Conservation (phyloP, 768 basidiomycete genomes). For the Tricholoma matsutake region DNA sequence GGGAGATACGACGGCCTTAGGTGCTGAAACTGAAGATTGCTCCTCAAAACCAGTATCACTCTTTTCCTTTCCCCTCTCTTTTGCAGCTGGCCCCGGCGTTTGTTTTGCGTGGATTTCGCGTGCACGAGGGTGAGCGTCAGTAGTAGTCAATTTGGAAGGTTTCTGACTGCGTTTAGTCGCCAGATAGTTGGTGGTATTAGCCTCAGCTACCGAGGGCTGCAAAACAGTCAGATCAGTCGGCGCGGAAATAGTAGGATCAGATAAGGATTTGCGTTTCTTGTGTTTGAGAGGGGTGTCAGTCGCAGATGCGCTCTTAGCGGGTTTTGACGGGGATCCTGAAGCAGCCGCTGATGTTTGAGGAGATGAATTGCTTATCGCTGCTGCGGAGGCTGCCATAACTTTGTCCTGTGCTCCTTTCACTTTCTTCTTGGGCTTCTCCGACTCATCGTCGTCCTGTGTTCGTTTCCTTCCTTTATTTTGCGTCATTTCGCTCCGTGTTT, state of each 20-base stretch:
- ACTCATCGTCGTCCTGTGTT: conserved; percentile 27
- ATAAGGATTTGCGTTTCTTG: conserved; percentile 17
- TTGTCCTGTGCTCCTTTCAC: conserved; percentile 28
- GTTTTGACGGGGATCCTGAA: conserved; percentile 13
- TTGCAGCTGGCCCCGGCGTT: background rate
- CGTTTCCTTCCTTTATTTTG: conserved; percentile 16
- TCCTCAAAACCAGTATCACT: background rate
- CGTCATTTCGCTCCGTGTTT: background rate
- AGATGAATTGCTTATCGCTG: conserved; percentile 5
- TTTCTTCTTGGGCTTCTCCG: conserved; percentile 45
- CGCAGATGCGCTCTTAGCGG: conserved; percentile 16
- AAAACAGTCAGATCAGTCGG: conserved; percentile 7
- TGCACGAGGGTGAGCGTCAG: background rate
- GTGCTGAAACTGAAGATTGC: background rate
- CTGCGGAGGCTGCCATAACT: conserved; percentile 1
- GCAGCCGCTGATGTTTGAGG: conserved; percentile 12
- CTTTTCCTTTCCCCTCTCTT: conserved; percentile 10
- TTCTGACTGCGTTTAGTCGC: conserved; percentile 4
- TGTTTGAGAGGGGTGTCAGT: conserved; percentile 8
- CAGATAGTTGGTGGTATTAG: conserved; percentile 1
- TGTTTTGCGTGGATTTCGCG: background rate
- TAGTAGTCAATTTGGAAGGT: background rate
- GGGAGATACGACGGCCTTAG: background rate
- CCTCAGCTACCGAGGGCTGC: conserved; percentile 1
- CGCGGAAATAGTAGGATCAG: background rate